phyloP scores from a whole-genome alignment of 495 filamentous ascomycete genomes.

The Talaromyces liani region DNA sequence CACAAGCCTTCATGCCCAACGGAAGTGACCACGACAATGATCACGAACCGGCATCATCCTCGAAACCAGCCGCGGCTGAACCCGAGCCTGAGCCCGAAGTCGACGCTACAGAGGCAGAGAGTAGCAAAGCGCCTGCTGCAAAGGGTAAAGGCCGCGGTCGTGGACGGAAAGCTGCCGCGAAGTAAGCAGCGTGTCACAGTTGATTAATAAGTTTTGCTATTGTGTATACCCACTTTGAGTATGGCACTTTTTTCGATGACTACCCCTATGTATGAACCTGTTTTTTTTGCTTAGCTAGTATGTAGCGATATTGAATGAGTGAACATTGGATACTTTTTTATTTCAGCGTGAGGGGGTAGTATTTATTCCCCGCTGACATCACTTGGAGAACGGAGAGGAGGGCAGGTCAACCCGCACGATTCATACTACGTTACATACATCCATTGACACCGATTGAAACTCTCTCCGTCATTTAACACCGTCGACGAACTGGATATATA shows the following conservation, averaged over 20 bases:
- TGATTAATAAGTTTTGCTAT: neutral
- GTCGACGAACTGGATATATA: neutral
- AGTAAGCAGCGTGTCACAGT: neutral
- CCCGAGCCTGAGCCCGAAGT: neutral
- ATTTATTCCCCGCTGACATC: neutral
- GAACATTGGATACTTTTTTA: neutral
- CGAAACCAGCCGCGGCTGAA: neutral
- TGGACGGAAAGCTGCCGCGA: neutral
- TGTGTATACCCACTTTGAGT: neutral
- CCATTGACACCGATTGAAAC: neutral
- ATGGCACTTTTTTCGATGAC: neutral
- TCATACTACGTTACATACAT: slow-evolving; percentile 3
- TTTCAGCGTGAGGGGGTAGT: neutral
- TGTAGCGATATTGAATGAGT: neutral
- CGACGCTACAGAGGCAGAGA: neutral
- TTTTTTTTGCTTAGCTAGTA: neutral
- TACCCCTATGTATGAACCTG: neutral
- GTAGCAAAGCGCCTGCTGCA: slow-evolving; percentile 9
- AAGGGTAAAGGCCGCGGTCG: slow-evolving; percentile 24
- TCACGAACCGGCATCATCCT: neutral
- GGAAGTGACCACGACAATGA: slow-evolving; percentile 1
- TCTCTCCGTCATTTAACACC: too few relatives aligned
- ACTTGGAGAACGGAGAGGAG: neutral
- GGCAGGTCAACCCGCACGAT: neutral
- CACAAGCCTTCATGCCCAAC: slow-evolving; percentile 59